phyloP scores from a whole-genome alignment of 495 filamentous ascomycete genomes.

The Lentithecium fluviatile region DNA sequence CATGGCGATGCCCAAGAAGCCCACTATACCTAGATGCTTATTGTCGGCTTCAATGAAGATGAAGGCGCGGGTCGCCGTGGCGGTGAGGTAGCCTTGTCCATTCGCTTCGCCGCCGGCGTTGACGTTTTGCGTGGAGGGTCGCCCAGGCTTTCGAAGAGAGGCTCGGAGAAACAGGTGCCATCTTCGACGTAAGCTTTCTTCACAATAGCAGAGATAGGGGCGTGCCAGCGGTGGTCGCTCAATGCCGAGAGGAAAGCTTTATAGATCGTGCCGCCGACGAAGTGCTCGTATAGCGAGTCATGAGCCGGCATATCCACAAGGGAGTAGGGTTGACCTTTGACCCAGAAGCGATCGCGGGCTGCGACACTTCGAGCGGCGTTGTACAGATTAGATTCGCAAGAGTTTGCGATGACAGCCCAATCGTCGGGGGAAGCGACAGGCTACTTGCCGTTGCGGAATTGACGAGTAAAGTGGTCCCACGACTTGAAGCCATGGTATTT shows the following conservation, averaged over 20 bases:
- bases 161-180: constrained; percentile 71
- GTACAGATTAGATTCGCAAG: constrained; percentile 64
- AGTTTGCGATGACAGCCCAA: constrained; percentile 59
- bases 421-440: constrained; percentile 58
- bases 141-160: constrained; percentile 53
- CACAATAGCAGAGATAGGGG: constrained; percentile 36
- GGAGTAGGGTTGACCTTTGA: constrained; percentile 59
- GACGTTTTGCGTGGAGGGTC: constrained; percentile 39
- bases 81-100: constrained; percentile 59
- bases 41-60: constrained; percentile 71
- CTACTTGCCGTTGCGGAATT: constrained; percentile 52
- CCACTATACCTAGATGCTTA: constrained; percentile 63
- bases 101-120: constrained; percentile 40
- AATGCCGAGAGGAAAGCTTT: constrained; percentile 40
- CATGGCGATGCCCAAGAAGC: constrained; percentile 67
- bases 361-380: constrained; percentile 45
- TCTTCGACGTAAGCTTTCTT: constrained; percentile 32
- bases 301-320: constrained; percentile 37
- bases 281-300: constrained; percentile 31
- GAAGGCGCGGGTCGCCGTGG: constrained; percentile 58
- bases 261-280: constrained; percentile 40
- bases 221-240: constrained; percentile 43
- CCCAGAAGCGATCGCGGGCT: constrained; percentile 61
- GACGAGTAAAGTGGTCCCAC: constrained; percentile 73
- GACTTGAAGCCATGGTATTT: constrained; percentile 62